Evolutionary conservation across 2,329 filamentous ascomycete species (phyloP).

Genomic region (Phoma sp.): DNA sequence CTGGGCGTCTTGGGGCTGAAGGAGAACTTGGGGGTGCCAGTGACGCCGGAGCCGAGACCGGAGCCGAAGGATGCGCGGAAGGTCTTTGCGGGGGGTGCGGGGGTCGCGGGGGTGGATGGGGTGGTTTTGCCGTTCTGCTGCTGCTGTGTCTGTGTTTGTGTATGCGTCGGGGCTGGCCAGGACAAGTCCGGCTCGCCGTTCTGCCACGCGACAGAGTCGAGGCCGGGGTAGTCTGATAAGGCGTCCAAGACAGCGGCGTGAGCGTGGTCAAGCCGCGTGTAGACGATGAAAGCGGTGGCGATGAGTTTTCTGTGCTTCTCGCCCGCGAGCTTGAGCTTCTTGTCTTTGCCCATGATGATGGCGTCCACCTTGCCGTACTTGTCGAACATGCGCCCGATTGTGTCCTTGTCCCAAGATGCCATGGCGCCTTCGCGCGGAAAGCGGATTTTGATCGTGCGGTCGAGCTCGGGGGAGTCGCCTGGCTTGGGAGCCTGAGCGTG

Average conservation of each 20-base stretch:
- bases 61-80: slow-evolving; percentile 35
- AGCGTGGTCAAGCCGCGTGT: slow-evolving; percentile 62
- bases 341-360: slow-evolving; percentile 62
- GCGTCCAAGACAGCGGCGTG: slow-evolving; percentile 62
- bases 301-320: slow-evolving; percentile 59
- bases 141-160: not conserved
- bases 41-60: not conserved
- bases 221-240: slow-evolving; percentile 53
- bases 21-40: slow-evolving; percentile 50
- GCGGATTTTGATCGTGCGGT: slow-evolving; percentile 64
- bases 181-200: slow-evolving; percentile 58
- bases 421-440: slow-evolving; percentile 58
- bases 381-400: slow-evolving; percentile 55
- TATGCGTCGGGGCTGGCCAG: not conserved
- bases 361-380: slow-evolving; percentile 64
- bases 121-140: not conserved
- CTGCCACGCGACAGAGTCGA: slow-evolving; percentile 64
- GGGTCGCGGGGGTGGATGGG: not conserved
- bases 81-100: slow-evolving; percentile 30
- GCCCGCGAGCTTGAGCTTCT: slow-evolving; percentile 57
- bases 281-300: slow-evolving; percentile 62
- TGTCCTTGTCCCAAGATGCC: slow-evolving; percentile 54
- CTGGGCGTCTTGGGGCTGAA: slow-evolving; percentile 47
- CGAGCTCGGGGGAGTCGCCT: slow-evolving; percentile 56
- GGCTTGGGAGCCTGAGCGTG: slow-evolving; percentile 26